Percentiles rank a stretch among this genome's conserved stretches.
These are phyloP conservation scores for Vaccinium vitisidaea DNA, from an alignment of 148 eudicot species.

Conservation along the genomic window DNA sequence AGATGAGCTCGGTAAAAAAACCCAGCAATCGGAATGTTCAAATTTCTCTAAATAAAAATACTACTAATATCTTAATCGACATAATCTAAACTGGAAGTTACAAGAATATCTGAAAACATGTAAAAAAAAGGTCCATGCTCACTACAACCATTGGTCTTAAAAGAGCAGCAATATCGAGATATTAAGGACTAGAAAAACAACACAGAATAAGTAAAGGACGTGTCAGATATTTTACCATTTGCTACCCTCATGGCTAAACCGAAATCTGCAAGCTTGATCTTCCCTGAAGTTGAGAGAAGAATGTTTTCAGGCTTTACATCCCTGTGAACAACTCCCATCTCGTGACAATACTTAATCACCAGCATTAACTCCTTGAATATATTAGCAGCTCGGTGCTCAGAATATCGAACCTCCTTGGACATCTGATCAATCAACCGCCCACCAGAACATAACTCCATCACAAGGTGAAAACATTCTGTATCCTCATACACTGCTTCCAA, in stretches of 20 bases:
- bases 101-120: background rate
- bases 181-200: conserved; percentile 9
- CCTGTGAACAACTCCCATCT: conserved; percentile 93
- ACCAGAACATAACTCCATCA: conserved; percentile 87
- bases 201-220: background rate
- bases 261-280: conserved; percentile 87
- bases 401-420: conserved; percentile 54
- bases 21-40: background rate
- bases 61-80: background rate
- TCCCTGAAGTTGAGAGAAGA: conserved; percentile 60
- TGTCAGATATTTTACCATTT: conserved; percentile 46
- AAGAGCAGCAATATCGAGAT: background rate
- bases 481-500: conserved; percentile 88
- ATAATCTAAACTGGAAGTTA: background rate
- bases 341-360: conserved; percentile 85
- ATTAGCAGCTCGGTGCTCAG: conserved; percentile 67
- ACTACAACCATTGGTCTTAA: background rate
- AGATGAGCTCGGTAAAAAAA: conserved; percentile 1
- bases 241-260: conserved; percentile 82
- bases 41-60: background rate
- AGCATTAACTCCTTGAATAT: conserved; percentile 72
- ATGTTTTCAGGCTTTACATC: conserved; percentile 92
- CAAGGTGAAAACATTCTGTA: conserved; percentile 65
- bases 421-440: conserved; percentile 83
- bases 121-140: background rate